phyloP scores from a whole-genome alignment of 2,329 filamentous ascomycete species.

The Amesomyces nigricolor region DNA sequence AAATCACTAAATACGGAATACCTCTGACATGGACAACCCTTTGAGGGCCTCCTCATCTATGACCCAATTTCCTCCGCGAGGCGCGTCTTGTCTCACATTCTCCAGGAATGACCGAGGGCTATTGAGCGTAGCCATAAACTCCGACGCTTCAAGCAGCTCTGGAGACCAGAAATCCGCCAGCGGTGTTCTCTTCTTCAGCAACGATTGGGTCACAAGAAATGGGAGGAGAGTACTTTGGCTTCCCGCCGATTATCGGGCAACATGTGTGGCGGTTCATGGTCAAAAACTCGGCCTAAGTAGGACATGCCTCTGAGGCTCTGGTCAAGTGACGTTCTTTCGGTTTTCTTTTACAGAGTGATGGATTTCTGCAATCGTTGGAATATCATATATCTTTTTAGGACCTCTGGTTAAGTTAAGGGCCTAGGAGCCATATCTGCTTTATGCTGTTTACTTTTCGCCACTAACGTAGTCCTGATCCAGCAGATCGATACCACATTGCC shows the following conservation, averaged over 20 bases:
- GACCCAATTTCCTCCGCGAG: no score
- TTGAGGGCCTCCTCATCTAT: no score
- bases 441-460: slow-evolving; percentile 7
- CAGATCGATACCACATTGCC: background rate
- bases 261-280: slow-evolving; percentile 4
- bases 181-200: background rate
- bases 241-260: background rate
- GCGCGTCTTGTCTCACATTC: no score
- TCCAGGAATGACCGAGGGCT: no score
- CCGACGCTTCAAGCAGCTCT: background rate
- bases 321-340: slow-evolving; percentile 6
- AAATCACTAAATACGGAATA: no score
- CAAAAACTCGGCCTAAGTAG: slow-evolving; percentile 1
- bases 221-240: no score
- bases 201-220: no score
- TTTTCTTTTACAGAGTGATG: slow-evolving; percentile 8
- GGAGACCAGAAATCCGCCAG: background rate
- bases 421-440: slow-evolving; percentile 2
- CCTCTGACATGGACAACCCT: no score
- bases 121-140: background rate
- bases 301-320: background rate
- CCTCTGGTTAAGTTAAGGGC: background rate
- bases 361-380: slow-evolving; percentile 5
- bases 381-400: background rate
- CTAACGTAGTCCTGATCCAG: background rate